These are phyloP conservation scores for Candida taoyuanica DNA, from an alignment of 805 yeast species.

Conservation along the genomic window DNA sequence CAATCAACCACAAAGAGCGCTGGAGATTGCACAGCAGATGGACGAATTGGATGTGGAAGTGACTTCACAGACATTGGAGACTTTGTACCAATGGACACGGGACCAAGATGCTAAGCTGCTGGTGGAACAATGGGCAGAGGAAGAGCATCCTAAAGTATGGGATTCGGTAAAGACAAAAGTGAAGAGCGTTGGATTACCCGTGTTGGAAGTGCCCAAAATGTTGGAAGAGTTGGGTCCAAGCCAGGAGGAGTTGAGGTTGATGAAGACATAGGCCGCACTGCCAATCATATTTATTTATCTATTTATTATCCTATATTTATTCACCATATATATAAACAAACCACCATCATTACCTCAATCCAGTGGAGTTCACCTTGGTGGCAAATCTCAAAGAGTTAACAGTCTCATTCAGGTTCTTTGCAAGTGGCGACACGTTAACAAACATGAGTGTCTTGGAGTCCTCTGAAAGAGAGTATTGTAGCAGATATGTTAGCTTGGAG, in stretches of 20 bases:
- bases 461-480: slow-evolving; percentile 82
- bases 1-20: slow-evolving; percentile 54
- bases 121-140: slow-evolving; percentile 34
- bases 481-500: slow-evolving; percentile 81
- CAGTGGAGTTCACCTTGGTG: slow-evolving; percentile 66
- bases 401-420: slow-evolving; percentile 65
- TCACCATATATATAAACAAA: too few relatives aligned
- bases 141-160: slow-evolving; percentile 35
- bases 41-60: slow-evolving; percentile 43
- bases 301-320: slow-evolving; percentile 1
- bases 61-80: slow-evolving; percentile 39
- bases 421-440: slow-evolving; percentile 76
- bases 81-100: slow-evolving; percentile 41
- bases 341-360: slow-evolving; percentile 15
- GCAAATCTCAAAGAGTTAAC: slow-evolving; percentile 87
- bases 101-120: slow-evolving; percentile 15
- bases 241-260: slow-evolving; percentile 13
- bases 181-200: slow-evolving; percentile 5
- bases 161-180: slow-evolving; percentile 25
- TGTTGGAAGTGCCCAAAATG: slow-evolving; percentile 4
- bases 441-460: slow-evolving; percentile 89
- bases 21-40: slow-evolving; percentile 43
- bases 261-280: slow-evolving; percentile 7
- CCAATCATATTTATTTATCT: slow-evolving; percentile 1
- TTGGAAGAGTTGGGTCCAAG: slow-evolving; percentile 15